Conservation (phyloP, 169 alveolate genomes). For the Condylostoma magnum region DNA sequence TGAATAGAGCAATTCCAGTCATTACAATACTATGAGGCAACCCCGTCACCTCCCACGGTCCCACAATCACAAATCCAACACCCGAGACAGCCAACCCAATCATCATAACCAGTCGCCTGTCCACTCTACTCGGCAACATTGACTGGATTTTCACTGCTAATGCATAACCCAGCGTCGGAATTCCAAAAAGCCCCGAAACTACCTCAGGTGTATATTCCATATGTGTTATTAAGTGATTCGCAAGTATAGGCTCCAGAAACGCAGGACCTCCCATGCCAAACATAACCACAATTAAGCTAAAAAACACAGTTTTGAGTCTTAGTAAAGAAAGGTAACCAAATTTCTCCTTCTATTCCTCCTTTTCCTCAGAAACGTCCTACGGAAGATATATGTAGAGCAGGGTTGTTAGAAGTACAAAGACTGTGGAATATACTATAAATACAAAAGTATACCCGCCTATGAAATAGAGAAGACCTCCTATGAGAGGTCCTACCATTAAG, state of each 20-base stretch:
- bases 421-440: neutral
- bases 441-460: conserved; percentile 16
- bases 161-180: conserved; percentile 21
- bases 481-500: conserved; percentile 12
- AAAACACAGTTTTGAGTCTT: neutral
- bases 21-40: neutral
- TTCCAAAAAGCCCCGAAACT: neutral
- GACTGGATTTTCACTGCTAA: conserved; percentile 11
- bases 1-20: neutral
- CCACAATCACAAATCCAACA: conserved; percentile 2
- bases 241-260: conserved; percentile 22
- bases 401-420: neutral
- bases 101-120: neutral
- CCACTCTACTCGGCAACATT: conserved; percentile 10
- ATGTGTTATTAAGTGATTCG: neutral
- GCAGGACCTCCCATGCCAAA: conserved; percentile 26
- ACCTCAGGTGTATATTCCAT: neutral
- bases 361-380: neutral
- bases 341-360: neutral
- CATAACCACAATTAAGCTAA: conserved; percentile 2
- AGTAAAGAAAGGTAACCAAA: neutral
- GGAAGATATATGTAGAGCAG: neutral
- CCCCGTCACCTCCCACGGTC: neutral
- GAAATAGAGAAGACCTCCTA: conserved; percentile 9
- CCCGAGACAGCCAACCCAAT: conserved; percentile 13